Conservation (phyloP, 768 basidiomycete species). For the Pleurotus sapidus region DNA sequence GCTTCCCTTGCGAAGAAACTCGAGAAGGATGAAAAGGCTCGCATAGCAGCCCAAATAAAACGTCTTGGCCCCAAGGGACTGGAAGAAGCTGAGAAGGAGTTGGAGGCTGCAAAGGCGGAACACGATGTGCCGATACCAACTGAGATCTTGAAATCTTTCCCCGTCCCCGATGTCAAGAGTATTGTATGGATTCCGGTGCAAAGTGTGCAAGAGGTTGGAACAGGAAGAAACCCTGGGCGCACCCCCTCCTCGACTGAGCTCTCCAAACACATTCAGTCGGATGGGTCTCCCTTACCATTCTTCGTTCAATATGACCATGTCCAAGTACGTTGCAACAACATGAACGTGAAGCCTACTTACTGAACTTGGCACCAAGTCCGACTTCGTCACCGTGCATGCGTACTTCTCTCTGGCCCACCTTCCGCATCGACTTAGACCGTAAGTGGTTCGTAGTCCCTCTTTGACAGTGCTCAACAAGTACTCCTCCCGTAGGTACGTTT, state of each 20-base stretch:
- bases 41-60: conserved; percentile 66
- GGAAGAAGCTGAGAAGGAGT: conserved; percentile 56
- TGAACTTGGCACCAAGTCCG: conserved; percentile 55
- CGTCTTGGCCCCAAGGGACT: conserved; percentile 81
- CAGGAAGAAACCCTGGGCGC: conserved; percentile 32
- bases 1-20: conserved; percentile 77
- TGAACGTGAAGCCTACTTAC: neutral
- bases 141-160: conserved; percentile 79
- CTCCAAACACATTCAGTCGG: conserved; percentile 59
- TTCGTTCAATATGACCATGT: conserved; percentile 95
- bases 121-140: conserved; percentile 81
- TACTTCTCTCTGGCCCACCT: conserved; percentile 75
- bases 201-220: conserved; percentile 59
- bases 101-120: conserved; percentile 84
- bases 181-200: conserved; percentile 89
- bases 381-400: conserved; percentile 83
- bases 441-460: conserved; percentile 21
- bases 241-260: conserved; percentile 39
- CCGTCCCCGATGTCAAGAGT: conserved; percentile 85
- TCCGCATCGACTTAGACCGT: conserved; percentile 76
- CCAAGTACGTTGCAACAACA: conserved; percentile 44
- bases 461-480: conserved; percentile 4
- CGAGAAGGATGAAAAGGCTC: conserved; percentile 76
- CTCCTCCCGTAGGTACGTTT: conserved; percentile 55
- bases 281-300: conserved; percentile 73